Conservation (phyloP, 176 grass and related monocot genomes). For the Carex littledalei region DNA sequence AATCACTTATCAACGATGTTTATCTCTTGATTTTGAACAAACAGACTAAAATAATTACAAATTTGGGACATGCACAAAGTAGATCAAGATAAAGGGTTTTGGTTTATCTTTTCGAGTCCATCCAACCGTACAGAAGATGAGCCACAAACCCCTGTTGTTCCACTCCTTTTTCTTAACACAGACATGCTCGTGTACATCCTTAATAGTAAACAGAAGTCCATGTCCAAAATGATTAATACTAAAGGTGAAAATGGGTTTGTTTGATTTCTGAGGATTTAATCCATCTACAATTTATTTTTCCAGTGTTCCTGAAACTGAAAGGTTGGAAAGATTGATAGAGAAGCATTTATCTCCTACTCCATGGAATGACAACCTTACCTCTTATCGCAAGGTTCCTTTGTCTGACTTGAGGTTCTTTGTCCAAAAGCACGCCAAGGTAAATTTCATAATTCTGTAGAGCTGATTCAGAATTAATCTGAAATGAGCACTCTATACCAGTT, state of each 20-base stretch:
- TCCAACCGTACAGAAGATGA: too few relatives aligned
- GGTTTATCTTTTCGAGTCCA: too few relatives aligned
- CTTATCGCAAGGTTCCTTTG: slow-evolving; percentile 50
- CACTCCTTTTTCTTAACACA: background rate
- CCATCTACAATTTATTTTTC: slow-evolving; percentile 22
- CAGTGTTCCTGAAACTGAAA: slow-evolving; percentile 63
- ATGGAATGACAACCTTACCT: slow-evolving; percentile 71
- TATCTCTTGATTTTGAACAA: too few relatives aligned
- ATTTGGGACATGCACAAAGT: too few relatives aligned
- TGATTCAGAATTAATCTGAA: background rate
- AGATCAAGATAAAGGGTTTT: too few relatives aligned
- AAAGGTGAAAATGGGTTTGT: background rate
- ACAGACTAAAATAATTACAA: too few relatives aligned
- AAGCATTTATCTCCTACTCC: slow-evolving; percentile 71
- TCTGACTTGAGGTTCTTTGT: slow-evolving; percentile 66
- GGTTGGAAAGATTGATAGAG: slow-evolving; percentile 55
- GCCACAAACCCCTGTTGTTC: background rate
- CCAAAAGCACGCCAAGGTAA: slow-evolving; percentile 74
- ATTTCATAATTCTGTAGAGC: background rate
- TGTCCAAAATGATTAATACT: background rate
- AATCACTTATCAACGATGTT: background rate
- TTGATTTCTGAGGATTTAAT: background rate
- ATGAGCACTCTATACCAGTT: background rate
- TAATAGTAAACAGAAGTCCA: background rate
- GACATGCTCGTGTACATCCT: background rate